Conservation (phyloP, 176 grass and related monocot species). For the Hyparrhenia diplandra region DNA sequence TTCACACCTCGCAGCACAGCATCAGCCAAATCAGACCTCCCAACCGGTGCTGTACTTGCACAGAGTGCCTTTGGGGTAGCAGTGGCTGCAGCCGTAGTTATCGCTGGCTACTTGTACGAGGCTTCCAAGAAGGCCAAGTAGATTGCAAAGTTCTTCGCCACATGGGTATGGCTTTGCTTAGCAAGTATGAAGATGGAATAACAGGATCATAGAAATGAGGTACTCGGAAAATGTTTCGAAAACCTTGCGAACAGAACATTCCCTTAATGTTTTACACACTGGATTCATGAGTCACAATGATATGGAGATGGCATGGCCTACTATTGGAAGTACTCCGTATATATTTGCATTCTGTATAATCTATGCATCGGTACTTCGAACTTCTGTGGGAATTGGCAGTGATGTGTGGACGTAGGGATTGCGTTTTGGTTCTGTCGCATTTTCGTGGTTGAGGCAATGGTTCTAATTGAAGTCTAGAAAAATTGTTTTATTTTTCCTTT, state of each 20-base stretch:
- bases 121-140: conserved; percentile 62
- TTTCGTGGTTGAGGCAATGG: neutral
- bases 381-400: neutral
- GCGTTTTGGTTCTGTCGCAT: neutral
- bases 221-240: neutral
- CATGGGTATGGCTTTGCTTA: neutral
- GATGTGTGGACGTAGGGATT: neutral
- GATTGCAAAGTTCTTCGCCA: neutral
- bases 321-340: neutral
- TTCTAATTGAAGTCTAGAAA: neutral
- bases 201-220: conserved; percentile 9
- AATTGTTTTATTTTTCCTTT: too few species aligned
- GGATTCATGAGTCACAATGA: neutral
- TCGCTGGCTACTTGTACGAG: conserved; percentile 69
- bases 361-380: neutral
- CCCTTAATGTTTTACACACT: neutral
- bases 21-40: conserved; percentile 38
- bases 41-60: conserved; percentile 42
- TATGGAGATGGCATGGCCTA: neutral
- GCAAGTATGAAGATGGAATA: conserved; percentile 22
- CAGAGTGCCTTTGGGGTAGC: conserved; percentile 80
- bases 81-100: conserved; percentile 70
- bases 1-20: conserved; percentile 43
- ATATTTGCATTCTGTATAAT: neutral
- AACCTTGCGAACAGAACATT: neutral